Conservation (phyloP, 2,329 filamentous ascomycete genomes). For the Penicillium decumbens region DNA sequence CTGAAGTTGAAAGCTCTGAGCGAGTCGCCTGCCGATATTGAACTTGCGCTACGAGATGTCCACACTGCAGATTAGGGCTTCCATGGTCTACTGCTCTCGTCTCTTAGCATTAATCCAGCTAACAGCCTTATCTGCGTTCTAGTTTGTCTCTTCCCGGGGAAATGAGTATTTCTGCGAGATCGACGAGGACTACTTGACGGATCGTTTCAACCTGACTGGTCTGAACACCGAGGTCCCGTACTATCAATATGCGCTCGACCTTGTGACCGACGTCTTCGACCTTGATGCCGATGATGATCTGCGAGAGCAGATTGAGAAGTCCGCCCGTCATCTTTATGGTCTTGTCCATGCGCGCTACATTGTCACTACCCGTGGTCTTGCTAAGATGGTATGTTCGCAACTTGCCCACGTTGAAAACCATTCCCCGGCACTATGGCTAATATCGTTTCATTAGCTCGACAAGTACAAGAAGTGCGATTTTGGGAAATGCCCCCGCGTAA, state of each 20-base stretch:
- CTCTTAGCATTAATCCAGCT: constrained; percentile 1
- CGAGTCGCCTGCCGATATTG: not conserved
- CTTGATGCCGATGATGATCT: constrained; percentile 98
- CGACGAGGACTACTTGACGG: constrained; percentile 96
- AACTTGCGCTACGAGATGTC: not conserved
- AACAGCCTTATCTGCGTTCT: constrained; percentile 15
- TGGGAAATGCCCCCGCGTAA: constrained; percentile 93
- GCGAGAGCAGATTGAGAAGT: constrained; percentile 96
- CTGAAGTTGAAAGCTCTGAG: not conserved
- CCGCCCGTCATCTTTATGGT: constrained; percentile 89
- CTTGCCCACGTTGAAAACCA: not conserved
- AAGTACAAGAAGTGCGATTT: constrained; percentile 99
- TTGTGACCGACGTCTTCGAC: constrained; percentile 97
- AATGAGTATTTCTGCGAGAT: constrained; percentile 99
- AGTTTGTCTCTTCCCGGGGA: constrained; percentile 97
- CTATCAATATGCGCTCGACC: constrained; percentile 96
- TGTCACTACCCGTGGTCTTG: constrained; percentile 85
- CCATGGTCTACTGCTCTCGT: not conserved
- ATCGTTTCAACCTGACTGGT: constrained; percentile 95
- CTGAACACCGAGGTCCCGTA: constrained; percentile 97
- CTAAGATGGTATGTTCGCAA: constrained; percentile 75
- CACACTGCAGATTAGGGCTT: not conserved
- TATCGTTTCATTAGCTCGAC: constrained; percentile 62
- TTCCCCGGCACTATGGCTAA: constrained; percentile 4
- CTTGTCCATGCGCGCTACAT: constrained; percentile 95